phyloP scores from a whole-genome alignment of 192 early-diverging fungal genomes.

The Lobosporangium transversale region DNA sequence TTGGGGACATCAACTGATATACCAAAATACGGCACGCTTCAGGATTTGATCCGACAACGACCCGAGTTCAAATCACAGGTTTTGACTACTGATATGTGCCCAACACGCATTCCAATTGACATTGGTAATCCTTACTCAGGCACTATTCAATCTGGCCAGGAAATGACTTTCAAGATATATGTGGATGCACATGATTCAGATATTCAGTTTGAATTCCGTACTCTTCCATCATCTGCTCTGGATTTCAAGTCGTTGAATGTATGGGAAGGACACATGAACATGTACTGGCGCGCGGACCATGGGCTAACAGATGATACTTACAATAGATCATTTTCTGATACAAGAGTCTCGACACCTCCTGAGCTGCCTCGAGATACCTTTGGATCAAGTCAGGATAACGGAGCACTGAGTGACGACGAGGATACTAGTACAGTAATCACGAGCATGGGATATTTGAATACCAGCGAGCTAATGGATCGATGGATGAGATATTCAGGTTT shows the following conservation, averaged over 20 bases:
- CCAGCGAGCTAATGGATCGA: conserved; percentile 31
- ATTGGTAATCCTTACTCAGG: conserved; percentile 11
- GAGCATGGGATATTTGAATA: conserved; percentile 6
- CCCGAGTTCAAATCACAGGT: conserved; percentile 14
- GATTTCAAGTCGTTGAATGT: conserved; percentile 47
- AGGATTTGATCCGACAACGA: conserved; percentile 30
- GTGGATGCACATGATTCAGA: conserved; percentile 22
- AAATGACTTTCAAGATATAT: conserved; percentile 43
- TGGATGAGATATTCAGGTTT: conserved; percentile 37
- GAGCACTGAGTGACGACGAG: background rate
- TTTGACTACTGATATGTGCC: conserved; percentile 10
- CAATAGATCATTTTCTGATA: no score
- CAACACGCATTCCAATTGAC: conserved; percentile 13
- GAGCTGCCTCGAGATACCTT: conserved; percentile 2
- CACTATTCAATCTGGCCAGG: conserved; percentile 25
- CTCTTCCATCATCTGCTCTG: conserved; percentile 22
- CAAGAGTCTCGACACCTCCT: background rate
- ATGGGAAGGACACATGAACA: conserved; percentile 54
- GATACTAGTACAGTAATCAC: conserved; percentile 21
- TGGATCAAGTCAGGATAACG: background rate
- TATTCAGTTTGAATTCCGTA: conserved; percentile 40
- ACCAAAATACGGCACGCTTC: conserved; percentile 23
- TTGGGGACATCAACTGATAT: conserved; percentile 15
- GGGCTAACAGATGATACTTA: conserved; percentile 24
- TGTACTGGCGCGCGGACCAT: conserved; percentile 50